Percentiles rank a stretch among this genome's conserved stretches.
phyloP scores from a whole-genome alignment of 257 asterid genomes.

The Perilla frutescens region DNA sequence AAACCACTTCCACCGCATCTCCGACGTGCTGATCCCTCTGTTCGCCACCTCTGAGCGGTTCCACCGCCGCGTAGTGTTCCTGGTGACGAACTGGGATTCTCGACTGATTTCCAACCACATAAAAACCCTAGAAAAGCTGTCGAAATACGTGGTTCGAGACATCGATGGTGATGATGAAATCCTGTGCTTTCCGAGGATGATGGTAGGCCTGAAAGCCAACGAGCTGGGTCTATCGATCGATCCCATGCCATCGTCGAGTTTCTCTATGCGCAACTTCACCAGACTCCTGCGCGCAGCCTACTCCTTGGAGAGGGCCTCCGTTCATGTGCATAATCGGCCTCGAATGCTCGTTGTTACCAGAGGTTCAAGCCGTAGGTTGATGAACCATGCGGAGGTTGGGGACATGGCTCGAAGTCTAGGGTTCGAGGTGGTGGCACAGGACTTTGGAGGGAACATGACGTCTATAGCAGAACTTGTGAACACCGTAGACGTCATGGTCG shows the following conservation, averaged over 20 bases:
- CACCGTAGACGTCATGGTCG: constrained; percentile 61
- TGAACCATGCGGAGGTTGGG: constrained; percentile 39
- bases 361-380: constrained; percentile 38
- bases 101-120: constrained; percentile 48
- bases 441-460: constrained; percentile 19
- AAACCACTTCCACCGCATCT: constrained; percentile 64
- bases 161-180: constrained; percentile 44
- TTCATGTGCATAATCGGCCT: constrained; percentile 16
- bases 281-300: constrained; percentile 45
- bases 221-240: constrained; percentile 44
- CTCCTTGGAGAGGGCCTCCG: constrained; percentile 35
- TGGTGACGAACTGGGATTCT: constrained; percentile 35
- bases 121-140: constrained; percentile 37
- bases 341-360: constrained; percentile 61
- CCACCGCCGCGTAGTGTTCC: constrained; percentile 45
- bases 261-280: constrained; percentile 50
- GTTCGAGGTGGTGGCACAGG: constrained; percentile 45
- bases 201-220: constrained; percentile 53
- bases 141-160: constrained; percentile 48
- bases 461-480: constrained; percentile 43
- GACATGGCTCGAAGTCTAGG: constrained; percentile 50
- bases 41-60: constrained; percentile 50
- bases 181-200: constrained; percentile 51
- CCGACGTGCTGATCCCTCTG: constrained; percentile 63
- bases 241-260: constrained; percentile 23